Evolutionary conservation across 2,329 filamentous ascomycete genomes (phyloP).

Genomic region (Beauveria sp.): DNA sequence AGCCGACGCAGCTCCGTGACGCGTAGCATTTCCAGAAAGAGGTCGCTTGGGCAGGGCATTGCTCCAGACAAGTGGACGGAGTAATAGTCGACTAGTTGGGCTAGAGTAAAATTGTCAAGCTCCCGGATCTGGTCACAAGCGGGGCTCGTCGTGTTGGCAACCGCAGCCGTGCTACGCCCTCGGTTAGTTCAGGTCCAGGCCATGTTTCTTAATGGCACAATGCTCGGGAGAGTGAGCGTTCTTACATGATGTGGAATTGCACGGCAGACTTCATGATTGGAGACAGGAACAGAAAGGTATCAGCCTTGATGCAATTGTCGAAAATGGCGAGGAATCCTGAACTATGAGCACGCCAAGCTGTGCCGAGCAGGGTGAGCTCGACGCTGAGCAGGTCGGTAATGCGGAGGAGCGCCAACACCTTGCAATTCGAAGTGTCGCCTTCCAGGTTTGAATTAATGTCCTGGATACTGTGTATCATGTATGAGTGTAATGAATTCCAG

Average conservation of each 20-base stretch:
- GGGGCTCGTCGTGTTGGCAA: constrained; percentile 3
- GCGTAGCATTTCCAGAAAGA: neutral
- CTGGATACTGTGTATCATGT: neutral
- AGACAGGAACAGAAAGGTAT: neutral
- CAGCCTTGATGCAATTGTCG: neutral
- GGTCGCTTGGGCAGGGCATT: neutral
- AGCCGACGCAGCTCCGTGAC: neutral
- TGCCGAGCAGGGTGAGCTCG: neutral
- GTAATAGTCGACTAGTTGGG: neutral
- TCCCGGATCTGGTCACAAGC: neutral
- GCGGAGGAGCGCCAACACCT: neutral
- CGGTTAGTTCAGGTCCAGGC: neutral
- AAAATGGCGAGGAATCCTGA: neutral
- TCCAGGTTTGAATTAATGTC: neutral
- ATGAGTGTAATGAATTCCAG: neutral
- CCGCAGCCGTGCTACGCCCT: neutral
- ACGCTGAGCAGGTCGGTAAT: neutral
- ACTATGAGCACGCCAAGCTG: neutral
- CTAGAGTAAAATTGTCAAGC: neutral
- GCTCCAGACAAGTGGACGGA: neutral
- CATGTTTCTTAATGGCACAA: neutral
- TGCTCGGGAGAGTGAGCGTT: neutral
- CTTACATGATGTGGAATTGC: constrained; percentile 1
- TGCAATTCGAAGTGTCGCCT: neutral
- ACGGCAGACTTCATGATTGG: neutral